Evolutionary conservation across 345 rosid species (phyloP), one percentile per base, ranked within the genome.

Genomic region (Dimocarpus longan): DNA sequence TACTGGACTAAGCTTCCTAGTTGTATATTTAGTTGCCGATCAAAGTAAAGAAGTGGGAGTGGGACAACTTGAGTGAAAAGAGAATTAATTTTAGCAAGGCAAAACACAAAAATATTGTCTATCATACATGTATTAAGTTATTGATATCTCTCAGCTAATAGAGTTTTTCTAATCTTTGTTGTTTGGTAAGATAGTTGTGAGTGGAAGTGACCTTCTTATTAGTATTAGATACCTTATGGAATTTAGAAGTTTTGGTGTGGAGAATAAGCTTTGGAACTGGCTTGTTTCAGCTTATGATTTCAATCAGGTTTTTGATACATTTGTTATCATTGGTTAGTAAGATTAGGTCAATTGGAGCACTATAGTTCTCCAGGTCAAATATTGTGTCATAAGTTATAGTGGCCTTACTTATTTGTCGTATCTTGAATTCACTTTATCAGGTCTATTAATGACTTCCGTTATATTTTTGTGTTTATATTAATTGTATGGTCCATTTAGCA

Each of bases 371-470:
- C 6, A 22, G 32, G 5, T 39, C 13, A 16, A n/a, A 21, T 64
- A 21, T 8, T 22, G 63, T 8, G 63, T n/a, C 21, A 52, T 13
- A 48, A 70, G 63, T 73, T 72, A 42, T 43, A 13, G 40, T 46
- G 40, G 28, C 24, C n/a, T 62, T 76, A 28, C 16, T 73, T 50
- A 70, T 80, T 62, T 24, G 50, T 79, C 26, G 50, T 82, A 28
- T 57, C 26, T 69, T 70, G 56, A 60, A 42, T 70, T 70, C 22
- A 5, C 15, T 57, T 69, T 28, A 7, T 12, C 18, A 5, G 62
- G 6, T 46, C 21, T 56, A 19, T 6, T 50, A 28, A 3, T 68
- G 66, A 48, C 50, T 21, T 8, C 66, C 42, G 42, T 39, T 42
- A 22, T 15, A 0, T 21, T 19, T 63, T 67, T 70, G 64, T 7